phyloP scores from a whole-genome alignment of 2,329 filamentous ascomycete species.

The Xylariales sp. region DNA sequence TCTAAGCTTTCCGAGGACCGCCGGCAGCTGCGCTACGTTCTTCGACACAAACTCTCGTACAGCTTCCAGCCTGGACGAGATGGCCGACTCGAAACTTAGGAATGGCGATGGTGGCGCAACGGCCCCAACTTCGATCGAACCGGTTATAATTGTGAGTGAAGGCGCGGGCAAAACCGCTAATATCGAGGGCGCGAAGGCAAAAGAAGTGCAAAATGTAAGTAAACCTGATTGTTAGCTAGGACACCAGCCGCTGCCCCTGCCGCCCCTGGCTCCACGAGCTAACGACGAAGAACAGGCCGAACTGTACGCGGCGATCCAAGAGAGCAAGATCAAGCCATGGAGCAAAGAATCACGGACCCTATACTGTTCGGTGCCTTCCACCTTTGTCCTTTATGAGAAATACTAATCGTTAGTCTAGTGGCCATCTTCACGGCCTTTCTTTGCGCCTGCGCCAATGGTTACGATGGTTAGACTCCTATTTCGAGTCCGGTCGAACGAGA shows the following conservation, averaged over 20 bases:
- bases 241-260: neutral
- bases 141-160: constrained; percentile 43
- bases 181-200: constrained; percentile 53
- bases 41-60: constrained; percentile 4
- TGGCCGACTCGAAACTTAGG: constrained; percentile 17
- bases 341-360: constrained; percentile 56
- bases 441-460: constrained; percentile 61
- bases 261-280: neutral
- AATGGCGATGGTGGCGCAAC: constrained; percentile 34
- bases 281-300: constrained; percentile 54
- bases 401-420: constrained; percentile 45
- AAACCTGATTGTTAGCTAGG: neutral
- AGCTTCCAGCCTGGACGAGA: constrained; percentile 20
- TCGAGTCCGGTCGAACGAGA: neutral
- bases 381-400: neutral
- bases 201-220: constrained; percentile 56
- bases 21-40: neutral
- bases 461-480: constrained; percentile 53
- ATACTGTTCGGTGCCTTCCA: constrained; percentile 50
- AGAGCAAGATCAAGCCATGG: constrained; percentile 57
- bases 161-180: constrained; percentile 47
- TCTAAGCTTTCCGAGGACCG: constrained; percentile 1
- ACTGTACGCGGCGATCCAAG: constrained; percentile 59
- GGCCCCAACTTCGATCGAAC: constrained; percentile 37
- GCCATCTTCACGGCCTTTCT: constrained; percentile 59